A percentile compares a stretch with the other conserved stretches of the same genome.
Conservation (phyloP, 1,284 basidiomycete genomes). For the Vanrija sp. region DNA sequence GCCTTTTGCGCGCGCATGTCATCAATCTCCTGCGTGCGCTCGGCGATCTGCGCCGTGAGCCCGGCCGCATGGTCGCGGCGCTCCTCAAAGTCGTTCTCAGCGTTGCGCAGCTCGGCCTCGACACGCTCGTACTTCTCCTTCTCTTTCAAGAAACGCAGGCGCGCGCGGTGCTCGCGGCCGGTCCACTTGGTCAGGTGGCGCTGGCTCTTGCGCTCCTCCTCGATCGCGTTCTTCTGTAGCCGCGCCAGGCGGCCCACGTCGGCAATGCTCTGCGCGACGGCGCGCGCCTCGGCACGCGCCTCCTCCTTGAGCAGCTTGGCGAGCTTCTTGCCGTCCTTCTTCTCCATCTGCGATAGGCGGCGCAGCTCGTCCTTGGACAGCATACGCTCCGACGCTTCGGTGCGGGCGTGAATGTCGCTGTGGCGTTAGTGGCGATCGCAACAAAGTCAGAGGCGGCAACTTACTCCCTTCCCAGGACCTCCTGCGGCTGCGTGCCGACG, state of each 20-base stretch:
- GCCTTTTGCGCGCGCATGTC: constrained; percentile 50
- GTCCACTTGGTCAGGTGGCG: constrained; percentile 46
- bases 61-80: constrained; percentile 44
- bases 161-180: constrained; percentile 48
- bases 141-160: constrained; percentile 48
- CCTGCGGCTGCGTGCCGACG: constrained; percentile 46
- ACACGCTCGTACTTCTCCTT: constrained; percentile 49
- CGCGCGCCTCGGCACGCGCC: constrained; percentile 43
- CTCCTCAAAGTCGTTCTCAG: constrained; percentile 49
- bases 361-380: constrained; percentile 32
- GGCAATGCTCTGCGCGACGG: constrained; percentile 44
- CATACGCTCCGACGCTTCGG: constrained; percentile 40
- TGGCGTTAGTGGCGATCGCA: neutral
- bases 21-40: constrained; percentile 49
- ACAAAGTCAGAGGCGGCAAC: constrained; percentile 1
- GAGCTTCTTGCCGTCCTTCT: constrained; percentile 47
- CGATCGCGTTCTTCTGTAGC: constrained; percentile 45
- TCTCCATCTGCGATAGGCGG: constrained; percentile 40
- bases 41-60: constrained; percentile 42
- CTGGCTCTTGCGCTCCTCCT: constrained; percentile 48
- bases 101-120: constrained; percentile 45
- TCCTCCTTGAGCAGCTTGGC: constrained; percentile 49
- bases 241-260: constrained; percentile 47
- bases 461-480: constrained; percentile 44
- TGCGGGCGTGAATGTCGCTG: constrained; percentile 45